Evolutionary conservation across 805 yeast species (phyloP).

Genomic region (Lachancea quebecensis): DNA sequence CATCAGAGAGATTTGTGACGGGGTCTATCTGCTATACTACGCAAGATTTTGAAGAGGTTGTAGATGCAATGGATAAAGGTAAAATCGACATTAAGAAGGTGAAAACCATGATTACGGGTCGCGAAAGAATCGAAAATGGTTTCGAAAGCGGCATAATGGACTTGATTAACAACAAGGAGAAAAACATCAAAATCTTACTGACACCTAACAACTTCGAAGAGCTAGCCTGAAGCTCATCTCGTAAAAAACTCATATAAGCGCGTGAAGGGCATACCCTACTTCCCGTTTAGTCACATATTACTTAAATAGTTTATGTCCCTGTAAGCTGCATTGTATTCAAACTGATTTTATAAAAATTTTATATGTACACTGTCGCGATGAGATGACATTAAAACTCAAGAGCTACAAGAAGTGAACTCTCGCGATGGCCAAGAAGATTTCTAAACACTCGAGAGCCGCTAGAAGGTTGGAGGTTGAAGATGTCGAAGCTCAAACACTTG

Average conservation of each 20-base stretch:
- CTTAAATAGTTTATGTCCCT: neutral
- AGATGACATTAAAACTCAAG: neutral
- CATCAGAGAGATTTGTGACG: constrained; percentile 46
- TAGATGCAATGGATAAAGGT: constrained; percentile 43
- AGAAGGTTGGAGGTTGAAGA: constrained; percentile 51
- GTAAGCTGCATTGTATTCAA: no score
- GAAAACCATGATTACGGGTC: constrained; percentile 47
- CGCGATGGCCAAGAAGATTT: constrained; percentile 34
- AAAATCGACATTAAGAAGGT: constrained; percentile 39
- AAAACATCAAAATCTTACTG: constrained; percentile 48
- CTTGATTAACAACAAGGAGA: constrained; percentile 45
- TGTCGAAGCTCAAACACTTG: constrained; percentile 44
- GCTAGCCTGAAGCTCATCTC: constrained; percentile 14
- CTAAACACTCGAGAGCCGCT: constrained; percentile 72
- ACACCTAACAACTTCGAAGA: constrained; percentile 41
- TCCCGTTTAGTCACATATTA: neutral
- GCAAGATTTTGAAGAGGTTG: constrained; percentile 50
- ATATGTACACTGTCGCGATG: constrained; percentile 1
- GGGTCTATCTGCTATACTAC: constrained; percentile 59
- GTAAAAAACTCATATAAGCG: neutral
- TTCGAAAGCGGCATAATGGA: constrained; percentile 48
- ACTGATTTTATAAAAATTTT: neutral
- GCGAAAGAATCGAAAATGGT: constrained; percentile 42
- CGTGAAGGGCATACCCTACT: neutral
- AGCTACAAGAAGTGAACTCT: neutral